These are phyloP conservation scores for Argentina anserina DNA, from an alignment of 306 rosid genomes.

Conservation along the genomic window DNA sequence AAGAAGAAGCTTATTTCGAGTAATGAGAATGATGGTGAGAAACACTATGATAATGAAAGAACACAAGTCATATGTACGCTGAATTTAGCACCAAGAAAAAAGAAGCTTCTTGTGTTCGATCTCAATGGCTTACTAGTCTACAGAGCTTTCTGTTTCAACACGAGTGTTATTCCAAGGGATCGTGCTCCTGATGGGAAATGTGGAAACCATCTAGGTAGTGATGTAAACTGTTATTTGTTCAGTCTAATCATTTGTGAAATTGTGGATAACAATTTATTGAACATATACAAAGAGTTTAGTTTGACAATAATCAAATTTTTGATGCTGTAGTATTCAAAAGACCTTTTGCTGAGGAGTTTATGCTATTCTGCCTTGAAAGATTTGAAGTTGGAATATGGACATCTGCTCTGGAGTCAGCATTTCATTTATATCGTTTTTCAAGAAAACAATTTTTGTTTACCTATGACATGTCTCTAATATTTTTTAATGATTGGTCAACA, in stretches of 20 bases:
- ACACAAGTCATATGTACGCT: constrained; percentile 5
- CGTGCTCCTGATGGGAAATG: constrained; percentile 11
- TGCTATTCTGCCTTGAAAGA: constrained; percentile 36
- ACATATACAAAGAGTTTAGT: neutral
- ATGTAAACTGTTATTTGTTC: neutral
- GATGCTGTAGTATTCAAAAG: constrained; percentile 13
- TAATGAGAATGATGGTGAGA: neutral
- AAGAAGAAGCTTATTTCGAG: neutral
- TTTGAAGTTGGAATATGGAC: constrained; percentile 46
- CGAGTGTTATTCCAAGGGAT: neutral
- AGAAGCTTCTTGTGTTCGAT: constrained; percentile 16
- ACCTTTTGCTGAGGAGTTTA: constrained; percentile 31
- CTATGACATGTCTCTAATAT: neutral
- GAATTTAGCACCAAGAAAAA: constrained; percentile 21
- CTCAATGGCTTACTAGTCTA: constrained; percentile 17
- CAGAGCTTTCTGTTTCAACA: neutral
- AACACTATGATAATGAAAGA: neutral
- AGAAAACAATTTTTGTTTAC: neutral
- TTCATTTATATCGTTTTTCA: neutral
- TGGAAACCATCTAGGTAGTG: constrained; percentile 11
- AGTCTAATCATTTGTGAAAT: neutral
- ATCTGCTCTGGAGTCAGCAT: constrained; percentile 29
- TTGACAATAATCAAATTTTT: neutral
- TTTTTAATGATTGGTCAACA: neutral
- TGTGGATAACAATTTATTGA: neutral